Percentiles rank a stretch among this genome's conserved stretches.
Evolutionary conservation across 495 filamentous ascomycete genomes (phyloP).

Genomic region (Podospora pseudoanserina): DNA sequence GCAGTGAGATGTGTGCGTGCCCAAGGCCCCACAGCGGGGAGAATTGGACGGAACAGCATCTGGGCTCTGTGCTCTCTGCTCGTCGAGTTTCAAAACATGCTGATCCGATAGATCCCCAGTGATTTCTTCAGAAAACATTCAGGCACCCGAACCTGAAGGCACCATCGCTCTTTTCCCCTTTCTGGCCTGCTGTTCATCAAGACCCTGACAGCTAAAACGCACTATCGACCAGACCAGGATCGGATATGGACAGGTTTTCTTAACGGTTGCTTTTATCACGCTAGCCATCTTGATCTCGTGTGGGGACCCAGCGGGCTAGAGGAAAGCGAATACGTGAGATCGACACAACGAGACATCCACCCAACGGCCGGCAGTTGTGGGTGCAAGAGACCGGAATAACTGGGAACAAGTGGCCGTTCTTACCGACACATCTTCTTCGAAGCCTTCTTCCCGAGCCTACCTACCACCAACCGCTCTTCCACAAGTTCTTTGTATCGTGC

Average conservation of each 20-base stretch:
- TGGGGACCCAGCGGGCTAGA: not conserved
- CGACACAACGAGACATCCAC: constrained; percentile 4
- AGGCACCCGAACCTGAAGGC: not conserved
- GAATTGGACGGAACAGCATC: not conserved
- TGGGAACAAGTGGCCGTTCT: not conserved
- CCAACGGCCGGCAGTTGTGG: constrained; percentile 8
- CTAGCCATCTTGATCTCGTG: not conserved
- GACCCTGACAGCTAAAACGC: not conserved
- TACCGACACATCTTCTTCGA: not conserved
- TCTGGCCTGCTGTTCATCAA: not conserved
- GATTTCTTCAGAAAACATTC: too few species aligned
- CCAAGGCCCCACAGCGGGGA: not conserved
- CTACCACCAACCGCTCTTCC: not conserved
- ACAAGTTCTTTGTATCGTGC: not conserved
- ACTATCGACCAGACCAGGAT: not conserved
- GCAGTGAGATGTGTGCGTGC: too few species aligned
- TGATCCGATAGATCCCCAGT: too few species aligned
- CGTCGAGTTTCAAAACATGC: not conserved
- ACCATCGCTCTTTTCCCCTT: not conserved
- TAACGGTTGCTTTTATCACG: not conserved
- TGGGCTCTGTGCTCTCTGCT: not conserved
- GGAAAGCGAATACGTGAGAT: constrained; percentile 7
- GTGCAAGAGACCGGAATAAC: not conserved
- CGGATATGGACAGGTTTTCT: constrained; percentile 1
- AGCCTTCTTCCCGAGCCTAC: too few species aligned